A percentile compares a stretch with the other conserved stretches of the same genome.
Evolutionary conservation across 2,329 filamentous ascomycete species (phyloP).

Genomic region (Aspergillus brunneoviolaceus): DNA sequence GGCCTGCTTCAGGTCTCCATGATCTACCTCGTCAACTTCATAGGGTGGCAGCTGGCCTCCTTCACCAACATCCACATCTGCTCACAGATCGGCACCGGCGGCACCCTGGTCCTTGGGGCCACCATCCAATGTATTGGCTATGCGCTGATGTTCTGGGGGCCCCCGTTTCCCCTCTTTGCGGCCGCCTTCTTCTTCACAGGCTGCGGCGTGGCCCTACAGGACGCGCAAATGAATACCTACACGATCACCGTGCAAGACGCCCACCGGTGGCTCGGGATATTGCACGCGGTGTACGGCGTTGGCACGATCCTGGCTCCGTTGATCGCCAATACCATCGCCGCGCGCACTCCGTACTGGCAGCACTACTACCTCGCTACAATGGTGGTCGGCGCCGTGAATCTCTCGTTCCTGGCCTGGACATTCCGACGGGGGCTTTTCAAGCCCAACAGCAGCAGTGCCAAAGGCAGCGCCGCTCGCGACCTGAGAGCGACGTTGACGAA

Average conservation of each 20-base stretch:
- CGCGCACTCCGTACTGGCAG: conserved; percentile 22
- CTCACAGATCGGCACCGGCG: conserved; percentile 23
- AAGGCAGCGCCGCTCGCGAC: conserved; percentile 21
- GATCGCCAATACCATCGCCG: conserved; percentile 25
- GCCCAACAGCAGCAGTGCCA: conserved; percentile 21
- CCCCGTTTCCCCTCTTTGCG: conserved; percentile 22
- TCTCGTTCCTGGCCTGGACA: conserved; percentile 17
- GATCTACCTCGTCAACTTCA: conserved; percentile 26
- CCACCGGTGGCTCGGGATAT: conserved; percentile 25
- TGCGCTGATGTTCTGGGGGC: conserved; percentile 25
- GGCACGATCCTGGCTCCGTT: conserved; percentile 24
- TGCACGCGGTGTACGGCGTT: conserved; percentile 25
- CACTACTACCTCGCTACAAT: conserved; percentile 23
- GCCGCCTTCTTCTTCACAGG: conserved; percentile 26
- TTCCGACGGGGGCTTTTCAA: conserved; percentile 22
- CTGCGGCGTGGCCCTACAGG: conserved; percentile 22
- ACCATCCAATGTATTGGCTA: conserved; percentile 22
- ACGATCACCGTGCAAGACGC: conserved; percentile 22
- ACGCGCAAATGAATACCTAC: conserved; percentile 26
- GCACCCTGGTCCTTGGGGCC: conserved; percentile 22
- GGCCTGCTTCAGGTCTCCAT: conserved; percentile 24
- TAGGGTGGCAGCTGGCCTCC: conserved; percentile 22
- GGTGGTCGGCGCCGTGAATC: conserved; percentile 18
- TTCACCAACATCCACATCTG: conserved; percentile 28
- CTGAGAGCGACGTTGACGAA: conserved; percentile 20